Percentiles rank a stretch among this genome's conserved stretches.
Evolutionary conservation across 2,329 filamentous ascomycete genomes (phyloP).

Genomic region (Neofusicoccum cordaticola): DNA sequence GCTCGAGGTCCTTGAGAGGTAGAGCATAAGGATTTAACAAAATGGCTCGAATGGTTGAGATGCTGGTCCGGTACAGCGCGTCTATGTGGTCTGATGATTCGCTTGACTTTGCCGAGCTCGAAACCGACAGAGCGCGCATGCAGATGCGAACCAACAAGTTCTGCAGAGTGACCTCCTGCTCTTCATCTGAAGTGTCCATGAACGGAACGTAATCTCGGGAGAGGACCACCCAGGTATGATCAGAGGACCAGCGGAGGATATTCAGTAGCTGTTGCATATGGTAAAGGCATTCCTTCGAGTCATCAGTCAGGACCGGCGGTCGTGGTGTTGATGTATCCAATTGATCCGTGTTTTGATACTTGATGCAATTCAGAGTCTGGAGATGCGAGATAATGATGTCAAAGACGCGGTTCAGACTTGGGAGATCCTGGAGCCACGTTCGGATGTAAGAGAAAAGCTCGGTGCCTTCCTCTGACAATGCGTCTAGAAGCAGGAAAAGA

Average conservation of each 20-base stretch:
- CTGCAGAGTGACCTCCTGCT: constrained; percentile 58
- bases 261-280: constrained; percentile 73
- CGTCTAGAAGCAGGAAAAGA: constrained; percentile 77
- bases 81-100: constrained; percentile 43
- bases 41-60: constrained; percentile 64
- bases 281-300: constrained; percentile 75
- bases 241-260: constrained; percentile 66
- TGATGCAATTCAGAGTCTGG: constrained; percentile 31
- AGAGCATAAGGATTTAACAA: constrained; percentile 62
- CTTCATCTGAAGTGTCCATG: constrained; percentile 43
- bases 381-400: constrained; percentile 33
- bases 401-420: constrained; percentile 51
- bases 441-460: constrained; percentile 75
- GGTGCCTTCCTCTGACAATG: constrained; percentile 67
- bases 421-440: constrained; percentile 70
- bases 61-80: constrained; percentile 67
- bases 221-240: constrained; percentile 68
- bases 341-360: constrained; percentile 7
- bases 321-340: constrained; percentile 22
- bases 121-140: constrained; percentile 58
- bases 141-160: constrained; percentile 67
- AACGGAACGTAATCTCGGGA: constrained; percentile 59
- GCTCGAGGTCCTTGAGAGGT: constrained; percentile 59
- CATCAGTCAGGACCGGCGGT: constrained; percentile 44
- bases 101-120: not conserved